These are phyloP conservation scores for Malassezia nana DNA, from an alignment of 1,284 basidiomycete species.

Conservation along the genomic window DNA sequence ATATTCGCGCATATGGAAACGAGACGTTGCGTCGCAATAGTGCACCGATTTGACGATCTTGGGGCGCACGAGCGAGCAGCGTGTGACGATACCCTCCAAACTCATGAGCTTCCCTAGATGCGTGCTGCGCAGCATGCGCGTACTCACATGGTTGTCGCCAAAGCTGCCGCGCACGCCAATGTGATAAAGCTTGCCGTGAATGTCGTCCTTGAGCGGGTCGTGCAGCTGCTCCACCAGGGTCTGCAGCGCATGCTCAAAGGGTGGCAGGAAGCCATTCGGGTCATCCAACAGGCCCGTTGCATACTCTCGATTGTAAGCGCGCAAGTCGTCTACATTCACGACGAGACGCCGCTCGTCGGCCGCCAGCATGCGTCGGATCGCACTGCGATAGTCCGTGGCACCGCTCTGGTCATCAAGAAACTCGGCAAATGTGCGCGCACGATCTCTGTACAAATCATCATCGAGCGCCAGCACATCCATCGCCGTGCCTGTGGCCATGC, in stretches of 20 bases:
- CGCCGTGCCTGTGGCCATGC: constrained; percentile 44
- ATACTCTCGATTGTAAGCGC: constrained; percentile 72
- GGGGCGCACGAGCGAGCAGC: constrained; percentile 93
- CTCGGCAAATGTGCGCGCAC: constrained; percentile 65
- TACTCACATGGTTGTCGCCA: constrained; percentile 95
- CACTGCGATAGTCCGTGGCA: constrained; percentile 67
- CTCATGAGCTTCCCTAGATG: constrained; percentile 94
- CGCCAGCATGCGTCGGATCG: constrained; percentile 73
- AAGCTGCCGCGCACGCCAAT: constrained; percentile 97
- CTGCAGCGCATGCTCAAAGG: constrained; percentile 74
- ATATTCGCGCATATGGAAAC: constrained; percentile 81
- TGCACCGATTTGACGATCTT: constrained; percentile 97
- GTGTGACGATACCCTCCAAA: constrained; percentile 93
- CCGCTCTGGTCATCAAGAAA: constrained; percentile 65
- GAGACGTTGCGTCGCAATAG: constrained; percentile 74
- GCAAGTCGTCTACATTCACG: constrained; percentile 90
- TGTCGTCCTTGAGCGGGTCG: constrained; percentile 72
- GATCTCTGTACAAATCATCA: constrained; percentile 40
- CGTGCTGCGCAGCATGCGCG: constrained; percentile 73
- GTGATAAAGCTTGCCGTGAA: constrained; percentile 60
- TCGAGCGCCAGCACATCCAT: constrained; percentile 34
- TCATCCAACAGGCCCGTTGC: constrained; percentile 61
- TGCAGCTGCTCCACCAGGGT: constrained; percentile 65
- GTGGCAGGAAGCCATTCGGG: constrained; percentile 79
- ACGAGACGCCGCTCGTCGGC: constrained; percentile 76